Base-by-base conservation (phyloP, 169 alveolate genomes). In the Cryptosporidium ubiquitum region DNA sequence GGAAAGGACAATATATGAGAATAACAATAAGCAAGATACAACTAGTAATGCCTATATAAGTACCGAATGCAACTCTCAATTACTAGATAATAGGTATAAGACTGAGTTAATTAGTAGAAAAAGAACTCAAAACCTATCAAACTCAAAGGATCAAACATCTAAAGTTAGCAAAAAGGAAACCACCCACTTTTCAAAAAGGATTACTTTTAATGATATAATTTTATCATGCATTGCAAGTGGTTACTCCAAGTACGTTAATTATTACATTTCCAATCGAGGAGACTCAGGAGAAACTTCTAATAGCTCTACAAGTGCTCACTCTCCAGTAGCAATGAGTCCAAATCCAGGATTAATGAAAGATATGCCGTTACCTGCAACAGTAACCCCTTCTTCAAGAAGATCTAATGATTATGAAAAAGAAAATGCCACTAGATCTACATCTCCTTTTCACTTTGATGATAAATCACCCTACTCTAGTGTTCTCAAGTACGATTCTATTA, bases 181-280 rank as follows among this genome's bases (percentile, higher is more conserved):
- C 2, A 47, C 23, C 29, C 40, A 47, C n/a, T 79, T 79, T 44
- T 79, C 89, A 5, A 79, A 79, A 64, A 58, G 89, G 37, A 79
- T 79, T 40, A 79, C 89, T n/a, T 79, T 79, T 40, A 79, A 79
- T 47, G 89, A 79, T 47, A 79, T 79, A 39, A 79, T 79, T 20
- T 37, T 79, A 14, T 79, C 89, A 16, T 79, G 89, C 42, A 61
- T 79, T 42, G 89, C 89, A n/a, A 79, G 89, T 61, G 89, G 89
- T n/a, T 79, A 79, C 52, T 58, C 75, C 6, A 79, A 79, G 49
- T 79, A 79, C 39, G 89, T 79, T 3, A 79, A 79, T 14, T 39
- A 55, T 40, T 73, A 73, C 20, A 52, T 73, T n/a, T 49, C 85
- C 20, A 12, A 10, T 60, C 74, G 23, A 14, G 40, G 75, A 64